Base-by-base conservation (phyloP, 768 basidiomycete species). In the Russula brevipes region DNA sequence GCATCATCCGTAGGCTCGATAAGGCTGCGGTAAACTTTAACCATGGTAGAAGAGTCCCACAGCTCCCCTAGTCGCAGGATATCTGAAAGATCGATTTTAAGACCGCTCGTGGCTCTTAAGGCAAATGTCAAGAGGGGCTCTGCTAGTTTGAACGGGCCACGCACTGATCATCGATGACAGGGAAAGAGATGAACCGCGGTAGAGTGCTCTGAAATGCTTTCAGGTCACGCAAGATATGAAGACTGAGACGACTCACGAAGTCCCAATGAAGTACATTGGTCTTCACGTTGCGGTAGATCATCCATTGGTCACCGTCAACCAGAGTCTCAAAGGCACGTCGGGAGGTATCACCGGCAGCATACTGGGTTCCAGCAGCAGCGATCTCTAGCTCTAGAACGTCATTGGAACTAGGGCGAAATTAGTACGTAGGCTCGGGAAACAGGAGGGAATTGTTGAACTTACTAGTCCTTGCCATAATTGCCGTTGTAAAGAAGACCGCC, bases 181-280 rank as follows among this genome's bases (percentile, higher is more conserved):
- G 84, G 71, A 87, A 87, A 56, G 80, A 80, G 67, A 90, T 85
- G 65, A 88, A 85, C 11, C 87, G 79, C 14, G 85, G 84, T 36
- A 87, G 70, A 11, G 73, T 80, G 59, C 86, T 88, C 87, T 88
- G 64, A 14, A 39, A 4, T 17, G 7, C 24, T 51, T 38, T 57
- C 17, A 39, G 58, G 31, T 11, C 58, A 7, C 53, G 46, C 2
- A 41, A 49, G 8, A 3, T 35, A 14, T 36, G 33, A 64, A 36
- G 36, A 14, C 47, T 36, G 24, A 3, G 11, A 4, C 0, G 59
- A 39, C 86, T 69, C 61, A 88, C 86, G 69, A 87, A 83, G 68
- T 90, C 88, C 85, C 86, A 90, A 69, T 88, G 86, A 51, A 85
- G 69, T 17, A 83, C 79, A 4, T 77, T 73, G 1, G 87, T 86